Evolutionary conservation across 1,284 basidiomycete genomes (phyloP).

Genomic region (Microbotryum violaceum): DNA sequence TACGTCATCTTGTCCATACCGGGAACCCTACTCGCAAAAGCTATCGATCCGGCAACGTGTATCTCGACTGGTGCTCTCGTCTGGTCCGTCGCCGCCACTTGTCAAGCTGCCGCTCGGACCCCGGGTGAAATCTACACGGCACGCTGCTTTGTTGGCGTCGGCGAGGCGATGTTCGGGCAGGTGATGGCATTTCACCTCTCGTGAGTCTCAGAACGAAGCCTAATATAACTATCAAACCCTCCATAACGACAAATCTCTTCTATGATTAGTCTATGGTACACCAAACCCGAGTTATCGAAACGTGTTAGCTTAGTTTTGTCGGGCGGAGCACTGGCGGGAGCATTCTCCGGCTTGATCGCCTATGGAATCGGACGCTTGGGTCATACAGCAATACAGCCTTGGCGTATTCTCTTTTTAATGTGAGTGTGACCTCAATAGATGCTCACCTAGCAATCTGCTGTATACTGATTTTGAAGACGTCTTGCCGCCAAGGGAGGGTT

Average conservation of each 20-base stretch:
- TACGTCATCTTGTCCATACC: slow-evolving; percentile 42
- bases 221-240: no score
- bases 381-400: slow-evolving; percentile 31
- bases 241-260: no score
- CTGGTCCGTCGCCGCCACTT: slow-evolving; percentile 44
- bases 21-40: slow-evolving; percentile 36
- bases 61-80: slow-evolving; percentile 43
- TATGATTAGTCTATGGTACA: no score
- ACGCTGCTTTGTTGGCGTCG: slow-evolving; percentile 44
- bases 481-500: slow-evolving; percentile 47
- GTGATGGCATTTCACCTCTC: no score
- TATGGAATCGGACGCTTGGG: slow-evolving; percentile 41
- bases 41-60: slow-evolving; percentile 39
- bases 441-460: no score
- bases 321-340: slow-evolving; percentile 6
- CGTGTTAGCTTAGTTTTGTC: no score
- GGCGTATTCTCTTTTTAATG: slow-evolving; percentile 46
- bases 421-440: not conserved
- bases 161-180: slow-evolving; percentile 20
- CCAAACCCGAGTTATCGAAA: no score
- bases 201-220: no score
- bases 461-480: slow-evolving; percentile 39
- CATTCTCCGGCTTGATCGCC: slow-evolving; percentile 39
- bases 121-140: slow-evolving; percentile 39
- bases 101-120: slow-evolving; percentile 40